Base-by-base conservation (phyloP, 202 grass and related monocot genomes). In the Setaria viridis region DNA sequence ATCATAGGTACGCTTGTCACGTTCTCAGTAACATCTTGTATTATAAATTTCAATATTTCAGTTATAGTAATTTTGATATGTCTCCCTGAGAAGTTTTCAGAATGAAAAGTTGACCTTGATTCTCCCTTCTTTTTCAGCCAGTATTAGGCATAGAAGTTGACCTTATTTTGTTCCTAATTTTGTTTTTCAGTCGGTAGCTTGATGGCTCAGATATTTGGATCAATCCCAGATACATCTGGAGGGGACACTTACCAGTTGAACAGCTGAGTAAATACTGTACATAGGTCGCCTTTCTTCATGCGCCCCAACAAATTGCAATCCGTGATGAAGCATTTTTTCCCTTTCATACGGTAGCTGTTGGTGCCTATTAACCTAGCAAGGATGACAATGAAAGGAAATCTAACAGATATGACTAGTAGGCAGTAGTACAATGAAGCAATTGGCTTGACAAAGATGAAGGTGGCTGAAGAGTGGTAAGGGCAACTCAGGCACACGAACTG, bases 181-280 rank as follows among this genome's bases (percentile, higher is more conserved):
- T 21, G 70, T 47, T 87, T 79, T 70, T 43, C 84, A 97, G 97
- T 70, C 56, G 88, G 97, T 74, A 90, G 90, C 83, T 91, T 99
- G 82, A 89, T 88, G 49, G 91, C 93, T 84, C 97, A 99, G 76
- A 82, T 99, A 76, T 46, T 94, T 42, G 89, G 88, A 81, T 91
- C 92, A 60, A 80, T 78, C 37, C 72, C 85, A 30, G 82, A 87
- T 82, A 67, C 86, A 64, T 92, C 82, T 37, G 81, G 76, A 78
- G 47, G 65, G 57, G 57, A 88, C 76, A 85, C 50, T 72, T 85
- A 72, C 66, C 72, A 88, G 66, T 60, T 88, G 77, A 81, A 14
- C 71, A 91, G 15, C 30, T 88, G 79, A 75, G 63, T 56, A 16
- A 7, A 70, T 15, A 84, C 20, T 33, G 63, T 47, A n/a, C 29